Conservation (phyloP, 2,329 filamentous ascomycete species). For the Thelonectria rubi region DNA sequence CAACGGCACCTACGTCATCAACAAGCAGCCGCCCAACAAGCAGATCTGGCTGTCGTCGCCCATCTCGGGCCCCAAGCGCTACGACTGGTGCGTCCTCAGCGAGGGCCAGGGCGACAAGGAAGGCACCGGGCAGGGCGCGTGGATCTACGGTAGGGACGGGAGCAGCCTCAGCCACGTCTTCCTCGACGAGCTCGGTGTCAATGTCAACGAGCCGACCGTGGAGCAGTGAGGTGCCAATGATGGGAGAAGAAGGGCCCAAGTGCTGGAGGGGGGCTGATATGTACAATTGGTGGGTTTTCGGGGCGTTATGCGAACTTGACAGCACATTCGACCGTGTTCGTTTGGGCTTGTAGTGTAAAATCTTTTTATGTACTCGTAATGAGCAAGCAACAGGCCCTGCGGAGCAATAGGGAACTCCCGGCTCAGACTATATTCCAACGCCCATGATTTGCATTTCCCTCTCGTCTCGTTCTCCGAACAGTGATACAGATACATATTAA, state of each 20-base stretch:
- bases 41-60: slow-evolving; percentile 97
- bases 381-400: slow-evolving; percentile 2
- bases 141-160: slow-evolving; percentile 91
- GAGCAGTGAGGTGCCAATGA: slow-evolving; percentile 34
- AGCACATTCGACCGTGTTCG: slow-evolving; percentile 17
- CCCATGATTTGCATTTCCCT: slow-evolving; percentile 1
- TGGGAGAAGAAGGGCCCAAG: neutral
- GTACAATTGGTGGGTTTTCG: slow-evolving; percentile 16
- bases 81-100: slow-evolving; percentile 82
- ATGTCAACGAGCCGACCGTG: slow-evolving; percentile 53
- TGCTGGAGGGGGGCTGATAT: neutral
- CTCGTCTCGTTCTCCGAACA: neutral
- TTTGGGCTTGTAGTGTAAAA: slow-evolving; percentile 28
- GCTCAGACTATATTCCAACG: slow-evolving; percentile 31
- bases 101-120: slow-evolving; percentile 80
- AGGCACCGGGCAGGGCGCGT: slow-evolving; percentile 76
- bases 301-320: slow-evolving; percentile 25
- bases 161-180: slow-evolving; percentile 77
- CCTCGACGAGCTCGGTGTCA: slow-evolving; percentile 77
- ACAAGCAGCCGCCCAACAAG: slow-evolving; percentile 98
- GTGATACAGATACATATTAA: neutral
- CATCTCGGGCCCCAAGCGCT: slow-evolving; percentile 90
- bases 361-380: slow-evolving; percentile 26
- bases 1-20: slow-evolving; percentile 88
- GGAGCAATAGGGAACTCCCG: slow-evolving; percentile 15